Evolutionary conservation across 352 stramenopile species (phyloP).

Genomic region (Peronospora destructor): DNA sequence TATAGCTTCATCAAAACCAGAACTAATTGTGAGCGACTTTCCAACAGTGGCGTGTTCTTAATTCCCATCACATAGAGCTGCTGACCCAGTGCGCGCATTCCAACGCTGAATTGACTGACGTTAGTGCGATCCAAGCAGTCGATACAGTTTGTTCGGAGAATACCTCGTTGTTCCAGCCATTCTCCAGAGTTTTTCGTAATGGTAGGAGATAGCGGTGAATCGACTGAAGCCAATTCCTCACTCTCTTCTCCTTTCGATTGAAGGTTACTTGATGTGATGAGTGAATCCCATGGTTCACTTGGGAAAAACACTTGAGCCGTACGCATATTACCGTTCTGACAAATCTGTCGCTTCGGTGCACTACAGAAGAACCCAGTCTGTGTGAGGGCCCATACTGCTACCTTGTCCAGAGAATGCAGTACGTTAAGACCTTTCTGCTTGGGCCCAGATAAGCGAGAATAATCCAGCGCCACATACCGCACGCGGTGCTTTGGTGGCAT

Average conservation of each 20-base stretch:
- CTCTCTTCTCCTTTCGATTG: constrained; percentile 13
- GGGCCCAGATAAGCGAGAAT: constrained; percentile 78
- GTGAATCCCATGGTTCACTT: constrained; percentile 24
- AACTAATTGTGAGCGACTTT: constrained; percentile 90
- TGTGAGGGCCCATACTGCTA: constrained; percentile 93
- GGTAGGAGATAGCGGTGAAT: constrained; percentile 44
- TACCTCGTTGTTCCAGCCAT: constrained; percentile 93
- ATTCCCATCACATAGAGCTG: constrained; percentile 97
- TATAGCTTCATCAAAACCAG: constrained; percentile 97
- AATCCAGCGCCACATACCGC: constrained; percentile 95
- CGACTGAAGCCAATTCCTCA: constrained; percentile 7
- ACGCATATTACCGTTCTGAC: constrained; percentile 49
- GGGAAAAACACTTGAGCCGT: constrained; percentile 43
- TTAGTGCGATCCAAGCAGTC: constrained; percentile 89
- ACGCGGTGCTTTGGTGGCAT: constrained; percentile 90
- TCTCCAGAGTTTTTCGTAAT: constrained; percentile 78
- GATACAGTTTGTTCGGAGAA: constrained; percentile 99
- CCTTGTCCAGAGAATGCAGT: constrained; percentile 89
- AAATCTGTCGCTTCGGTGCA: constrained; percentile 71
- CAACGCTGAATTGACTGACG: constrained; percentile 82
- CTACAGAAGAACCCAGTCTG: constrained; percentile 97
- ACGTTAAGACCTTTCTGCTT: constrained; percentile 94
- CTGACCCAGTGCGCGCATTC: constrained; percentile 88
- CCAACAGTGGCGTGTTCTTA: constrained; percentile 74
- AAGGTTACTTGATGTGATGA: constrained; percentile 12